Evolutionary conservation across 495 filamentous ascomycete species (phyloP), one percentile per base, ranked within the genome.

Genomic region (Talaromyces ruber): DNA sequence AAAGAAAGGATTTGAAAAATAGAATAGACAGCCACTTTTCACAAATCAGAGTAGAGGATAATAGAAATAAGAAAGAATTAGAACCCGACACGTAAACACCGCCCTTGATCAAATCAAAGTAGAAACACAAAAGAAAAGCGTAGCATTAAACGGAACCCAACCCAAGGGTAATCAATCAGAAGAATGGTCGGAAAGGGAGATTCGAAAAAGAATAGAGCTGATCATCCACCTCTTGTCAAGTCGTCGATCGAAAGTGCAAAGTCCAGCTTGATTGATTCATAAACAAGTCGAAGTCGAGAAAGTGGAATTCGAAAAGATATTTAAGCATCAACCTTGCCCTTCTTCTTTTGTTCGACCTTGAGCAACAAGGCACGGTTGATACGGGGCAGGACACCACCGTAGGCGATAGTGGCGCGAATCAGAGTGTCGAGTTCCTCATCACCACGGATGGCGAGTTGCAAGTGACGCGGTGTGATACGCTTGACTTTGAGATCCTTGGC

Each of bases 341-440:
- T 95, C 91, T 98, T 98, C 90, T 97, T 98, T 78, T 98, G 92
- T 78, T 98, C 95, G 59, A 98, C 95, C 88, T 98, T 98, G 70
- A 98, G 84, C 64, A 98, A 82, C 63, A 98, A 81, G 24, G 94
- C 94, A 65, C 94, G 90, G 81, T 98, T 97, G 89, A 98, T 98
- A 74, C 97, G 94, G 30, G 94, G 94, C 68, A 98, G 80, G 43
- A 98, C 94, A 88, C 94, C 94, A 78, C 94, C 94, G 65, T 95
- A 97, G 62, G 94, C 94, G 72, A 98, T 98, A 54, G 94, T 98
- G 29, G 94, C 94, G 67, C 95, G 89, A 73, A 98, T 98, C 32
- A 98, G 82, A 43, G 92, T 98, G 69, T 98, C 94, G 65, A 98
- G 82, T 79, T 98, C 94, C 80, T 98, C 94, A 74, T 98, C 94